Percentiles rank a stretch among this genome's conserved stretches.
phyloP scores from a whole-genome alignment of 176 grass and related monocot genomes.

The Oryza nivara region DNA sequence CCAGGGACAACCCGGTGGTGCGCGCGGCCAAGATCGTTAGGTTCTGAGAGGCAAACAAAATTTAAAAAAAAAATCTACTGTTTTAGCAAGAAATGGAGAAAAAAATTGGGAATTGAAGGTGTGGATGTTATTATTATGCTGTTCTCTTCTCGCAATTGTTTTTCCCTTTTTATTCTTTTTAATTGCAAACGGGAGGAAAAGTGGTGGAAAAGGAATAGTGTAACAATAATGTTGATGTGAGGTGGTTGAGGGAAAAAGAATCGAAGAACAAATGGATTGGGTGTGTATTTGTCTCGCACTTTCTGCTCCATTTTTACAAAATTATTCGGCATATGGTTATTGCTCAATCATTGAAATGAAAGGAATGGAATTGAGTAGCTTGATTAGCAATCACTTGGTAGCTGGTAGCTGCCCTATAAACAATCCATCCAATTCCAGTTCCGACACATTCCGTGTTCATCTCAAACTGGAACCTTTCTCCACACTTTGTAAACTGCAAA shows the following conservation, averaged over 20 bases:
- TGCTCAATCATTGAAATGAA: conserved; percentile 26
- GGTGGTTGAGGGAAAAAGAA: conserved; percentile 22
- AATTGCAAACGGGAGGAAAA: conserved; percentile 15
- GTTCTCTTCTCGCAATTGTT: conserved; percentile 35
- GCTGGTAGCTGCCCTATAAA: neutral
- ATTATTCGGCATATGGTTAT: conserved; percentile 9
- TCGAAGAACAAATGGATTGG: conserved; percentile 32
- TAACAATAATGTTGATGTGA: conserved; percentile 12
- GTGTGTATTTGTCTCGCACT: conserved; percentile 24
- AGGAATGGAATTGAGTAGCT: conserved; percentile 5
- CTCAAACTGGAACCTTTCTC: neutral
- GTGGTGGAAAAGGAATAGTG: conserved; percentile 43
- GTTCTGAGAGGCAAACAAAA: conserved; percentile 45
- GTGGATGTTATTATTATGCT: conserved; percentile 16
- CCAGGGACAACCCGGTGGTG: conserved; percentile 80
- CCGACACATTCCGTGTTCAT: neutral
- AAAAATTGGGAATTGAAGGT: neutral
- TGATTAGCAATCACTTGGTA: neutral
- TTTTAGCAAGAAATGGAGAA: neutral
- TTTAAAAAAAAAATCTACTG: too few species aligned
- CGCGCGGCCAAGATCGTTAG: conserved; percentile 87
- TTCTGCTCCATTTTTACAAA: neutral
- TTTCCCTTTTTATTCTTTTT: conserved; percentile 18
- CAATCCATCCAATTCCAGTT: neutral
- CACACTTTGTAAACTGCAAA: neutral